These are phyloP conservation scores for Protomyces gravidus DNA, from an alignment of 1,139 yeast genomes.

Conservation along the genomic window DNA sequence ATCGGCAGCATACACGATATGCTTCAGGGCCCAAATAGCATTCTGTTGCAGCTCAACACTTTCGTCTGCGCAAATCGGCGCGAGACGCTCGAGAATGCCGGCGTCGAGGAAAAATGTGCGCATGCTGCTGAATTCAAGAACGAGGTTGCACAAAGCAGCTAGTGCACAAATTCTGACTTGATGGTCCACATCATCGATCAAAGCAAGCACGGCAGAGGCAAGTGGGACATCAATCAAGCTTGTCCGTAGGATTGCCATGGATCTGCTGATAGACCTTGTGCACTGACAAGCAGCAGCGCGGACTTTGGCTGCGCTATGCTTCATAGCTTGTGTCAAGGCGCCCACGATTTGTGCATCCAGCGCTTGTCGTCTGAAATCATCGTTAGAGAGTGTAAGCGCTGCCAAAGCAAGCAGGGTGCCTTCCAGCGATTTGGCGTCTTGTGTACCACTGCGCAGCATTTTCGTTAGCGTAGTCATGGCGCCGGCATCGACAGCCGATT, in stretches of 20 bases:
- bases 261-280: conserved; percentile 67
- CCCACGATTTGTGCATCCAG: conserved; percentile 40
- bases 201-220: conserved; percentile 48
- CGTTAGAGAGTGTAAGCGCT: conserved; percentile 41
- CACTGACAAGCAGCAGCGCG: conserved; percentile 51
- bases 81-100: conserved; percentile 52
- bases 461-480: conserved; percentile 38
- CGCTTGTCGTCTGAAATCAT: conserved; percentile 39
- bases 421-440: conserved; percentile 34
- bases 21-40: conserved; percentile 56
- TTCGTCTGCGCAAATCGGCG: conserved; percentile 41
- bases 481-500: conserved; percentile 42
- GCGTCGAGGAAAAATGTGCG: conserved; percentile 53
- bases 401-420: conserved; percentile 39
- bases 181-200: conserved; percentile 41
- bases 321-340: conserved; percentile 37
- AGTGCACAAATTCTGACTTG: conserved; percentile 55
- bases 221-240: conserved; percentile 58
- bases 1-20: conserved; percentile 50
- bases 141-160: conserved; percentile 70
- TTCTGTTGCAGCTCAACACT: conserved; percentile 46
- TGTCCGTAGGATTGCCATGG: conserved; percentile 65
- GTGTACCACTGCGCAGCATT: conserved; percentile 34
- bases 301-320: conserved; percentile 34
- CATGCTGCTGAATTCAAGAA: conserved; percentile 74